Percentiles rank a stretch among this genome's conserved stretches.
Evolutionary conservation across 148 eudicot species (phyloP).

Genomic region (Diospyros kaki): DNA sequence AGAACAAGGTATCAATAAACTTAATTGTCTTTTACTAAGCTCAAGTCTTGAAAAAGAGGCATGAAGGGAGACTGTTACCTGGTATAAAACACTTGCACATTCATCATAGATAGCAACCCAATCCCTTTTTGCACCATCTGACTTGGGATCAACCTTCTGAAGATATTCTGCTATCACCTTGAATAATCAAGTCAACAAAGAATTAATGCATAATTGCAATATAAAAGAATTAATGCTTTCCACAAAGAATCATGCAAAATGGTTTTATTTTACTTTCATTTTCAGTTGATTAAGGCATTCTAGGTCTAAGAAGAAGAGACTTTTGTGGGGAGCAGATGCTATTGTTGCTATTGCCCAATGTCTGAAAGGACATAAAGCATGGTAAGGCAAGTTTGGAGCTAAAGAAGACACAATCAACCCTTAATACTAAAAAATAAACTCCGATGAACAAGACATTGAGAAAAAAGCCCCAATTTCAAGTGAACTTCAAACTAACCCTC

Average conservation of each 20-base stretch:
- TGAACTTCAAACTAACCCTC: slow-evolving; percentile 54
- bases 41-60: slow-evolving; percentile 6
- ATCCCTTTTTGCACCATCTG: slow-evolving; percentile 99
- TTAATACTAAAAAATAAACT: not conserved
- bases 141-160: slow-evolving; percentile 96
- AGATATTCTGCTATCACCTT: slow-evolving; percentile 98
- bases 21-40: not conserved
- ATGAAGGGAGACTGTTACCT: slow-evolving; percentile 35
- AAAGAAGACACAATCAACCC: not conserved
- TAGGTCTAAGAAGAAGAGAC: not conserved
- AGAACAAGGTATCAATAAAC: slow-evolving; percentile 1
- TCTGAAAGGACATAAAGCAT: not conserved
- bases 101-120: slow-evolving; percentile 99
- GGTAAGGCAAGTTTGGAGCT: not conserved
- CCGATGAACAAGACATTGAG: slow-evolving; percentile 5
- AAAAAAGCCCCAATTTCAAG: not conserved
- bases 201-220: not conserved
- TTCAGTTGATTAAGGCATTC: not conserved
- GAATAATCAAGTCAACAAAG: slow-evolving; percentile 15
- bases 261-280: not conserved
- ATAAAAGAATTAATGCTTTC: not conserved
- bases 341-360: not conserved
- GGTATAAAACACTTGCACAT: slow-evolving; percentile 92
- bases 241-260: not conserved
- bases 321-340: not conserved